Conservation (phyloP, 805 yeast species). For the Yamadazyma phyllophila region DNA sequence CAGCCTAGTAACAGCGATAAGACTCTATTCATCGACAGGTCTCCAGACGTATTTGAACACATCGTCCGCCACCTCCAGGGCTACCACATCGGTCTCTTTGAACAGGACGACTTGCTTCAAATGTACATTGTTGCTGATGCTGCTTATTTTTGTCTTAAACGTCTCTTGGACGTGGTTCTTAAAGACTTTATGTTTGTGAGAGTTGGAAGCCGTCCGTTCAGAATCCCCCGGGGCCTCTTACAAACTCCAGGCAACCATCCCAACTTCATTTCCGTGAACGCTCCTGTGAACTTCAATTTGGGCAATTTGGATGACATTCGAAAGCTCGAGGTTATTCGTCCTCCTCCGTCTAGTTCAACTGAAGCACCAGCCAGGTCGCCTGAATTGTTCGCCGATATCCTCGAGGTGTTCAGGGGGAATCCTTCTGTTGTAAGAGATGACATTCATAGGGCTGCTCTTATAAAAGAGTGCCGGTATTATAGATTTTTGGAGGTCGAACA, state of each 20-base stretch:
- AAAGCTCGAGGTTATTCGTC: constrained; percentile 52
- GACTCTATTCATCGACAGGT: constrained; percentile 67
- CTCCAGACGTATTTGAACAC: constrained; percentile 62
- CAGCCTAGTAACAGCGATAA: constrained; percentile 37
- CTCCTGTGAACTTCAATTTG: constrained; percentile 39
- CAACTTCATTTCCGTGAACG: constrained; percentile 69
- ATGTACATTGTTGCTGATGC: constrained; percentile 68
- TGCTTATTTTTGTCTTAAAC: constrained; percentile 62
- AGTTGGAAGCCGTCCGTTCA: constrained; percentile 61
- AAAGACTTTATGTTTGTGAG: constrained; percentile 50
- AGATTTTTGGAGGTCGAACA: constrained; percentile 76
- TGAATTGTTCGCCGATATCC: constrained; percentile 50
- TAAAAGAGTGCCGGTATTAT: constrained; percentile 74
- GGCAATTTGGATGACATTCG: constrained; percentile 43
- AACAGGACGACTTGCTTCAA: constrained; percentile 52
- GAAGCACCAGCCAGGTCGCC: constrained; percentile 52
- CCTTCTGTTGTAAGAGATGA: constrained; percentile 47
- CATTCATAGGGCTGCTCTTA: constrained; percentile 52
- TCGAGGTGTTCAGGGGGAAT: constrained; percentile 58
- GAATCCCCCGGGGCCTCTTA: constrained; percentile 56
- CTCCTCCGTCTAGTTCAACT: constrained; percentile 72
- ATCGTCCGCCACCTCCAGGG: constrained; percentile 80
- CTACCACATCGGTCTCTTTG: constrained; percentile 58
- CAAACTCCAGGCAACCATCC: constrained; percentile 66
- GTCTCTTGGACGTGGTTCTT: constrained; percentile 46